Evolutionary conservation across 331 rosid genomes (phyloP).

Genomic region (Erythrophleum ivorense): DNA sequence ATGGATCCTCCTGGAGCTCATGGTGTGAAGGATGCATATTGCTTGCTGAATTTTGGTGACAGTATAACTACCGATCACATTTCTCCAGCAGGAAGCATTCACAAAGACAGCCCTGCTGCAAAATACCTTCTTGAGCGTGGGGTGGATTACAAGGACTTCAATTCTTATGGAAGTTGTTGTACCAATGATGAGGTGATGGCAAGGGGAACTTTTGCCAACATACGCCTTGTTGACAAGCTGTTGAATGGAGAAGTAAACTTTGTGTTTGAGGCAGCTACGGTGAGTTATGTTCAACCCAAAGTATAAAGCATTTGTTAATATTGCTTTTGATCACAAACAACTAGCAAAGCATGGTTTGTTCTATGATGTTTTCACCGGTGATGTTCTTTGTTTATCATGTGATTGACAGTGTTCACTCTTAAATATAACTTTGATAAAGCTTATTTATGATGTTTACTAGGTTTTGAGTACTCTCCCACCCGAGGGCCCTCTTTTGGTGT

Average conservation of each 20-base stretch:
- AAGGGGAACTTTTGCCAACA: conserved; percentile 94
- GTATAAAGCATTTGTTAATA: neutral
- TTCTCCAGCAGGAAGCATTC: conserved; percentile 95
- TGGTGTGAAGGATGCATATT: conserved; percentile 90
- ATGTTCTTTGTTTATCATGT: conserved; percentile 11
- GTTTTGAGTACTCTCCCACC: conserved; percentile 7
- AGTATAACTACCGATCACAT: conserved; percentile 96
- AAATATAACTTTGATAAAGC: neutral
- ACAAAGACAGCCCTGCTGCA: conserved; percentile 95
- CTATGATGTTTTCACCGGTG: neutral
- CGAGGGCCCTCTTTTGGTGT: neutral
- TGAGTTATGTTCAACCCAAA: conserved; percentile 38
- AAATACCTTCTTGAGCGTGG: conserved; percentile 81
- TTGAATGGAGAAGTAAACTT: conserved; percentile 87
- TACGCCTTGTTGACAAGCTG: conserved; percentile 89
- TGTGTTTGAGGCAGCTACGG: conserved; percentile 84
- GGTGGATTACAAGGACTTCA: conserved; percentile 88
- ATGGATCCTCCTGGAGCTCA: conserved; percentile 85
- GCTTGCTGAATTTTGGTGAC: conserved; percentile 88
- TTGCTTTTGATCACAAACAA: neutral
- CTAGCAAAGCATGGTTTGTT: conserved; percentile 1
- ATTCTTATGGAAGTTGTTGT: conserved; percentile 93
- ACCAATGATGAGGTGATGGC: conserved; percentile 98
- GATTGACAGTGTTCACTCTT: neutral
- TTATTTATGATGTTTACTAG: conserved; percentile 19